These are phyloP conservation scores for Punica granatum DNA, from an alignment of 345 rosid species.

Conservation along the genomic window DNA sequence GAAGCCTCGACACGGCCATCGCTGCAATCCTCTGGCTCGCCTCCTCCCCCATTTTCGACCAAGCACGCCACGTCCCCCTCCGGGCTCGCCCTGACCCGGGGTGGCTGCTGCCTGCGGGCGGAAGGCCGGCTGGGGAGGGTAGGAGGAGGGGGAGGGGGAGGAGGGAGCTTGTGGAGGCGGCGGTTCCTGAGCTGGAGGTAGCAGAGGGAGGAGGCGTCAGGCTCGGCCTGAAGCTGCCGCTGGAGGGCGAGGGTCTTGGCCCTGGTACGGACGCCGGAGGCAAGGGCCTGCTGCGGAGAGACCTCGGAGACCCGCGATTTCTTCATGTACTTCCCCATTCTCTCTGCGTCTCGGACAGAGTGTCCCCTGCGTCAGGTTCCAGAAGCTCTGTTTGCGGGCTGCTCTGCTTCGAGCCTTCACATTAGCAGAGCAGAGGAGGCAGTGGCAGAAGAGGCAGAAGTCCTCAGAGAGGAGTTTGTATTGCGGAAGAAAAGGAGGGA, in stretches of 20 bases:
- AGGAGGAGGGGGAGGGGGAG: not conserved
- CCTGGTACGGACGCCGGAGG: slow-evolving; percentile 40
- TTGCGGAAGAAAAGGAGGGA: not conserved
- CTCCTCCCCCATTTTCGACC: not conserved
- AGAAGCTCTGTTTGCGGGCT: not conserved
- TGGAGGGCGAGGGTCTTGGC: slow-evolving; percentile 58
- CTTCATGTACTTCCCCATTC: slow-evolving; percentile 65
- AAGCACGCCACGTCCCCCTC: not conserved
- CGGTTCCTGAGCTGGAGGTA: slow-evolving; percentile 71
- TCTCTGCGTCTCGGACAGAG: not conserved
- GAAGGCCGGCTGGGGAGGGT: not conserved
- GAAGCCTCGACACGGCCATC: not conserved
- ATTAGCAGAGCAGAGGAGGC: not conserved
- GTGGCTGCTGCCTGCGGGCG: not conserved
- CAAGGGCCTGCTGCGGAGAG: slow-evolving; percentile 17
- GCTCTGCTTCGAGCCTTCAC: not conserved
- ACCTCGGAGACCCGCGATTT: slow-evolving; percentile 38
- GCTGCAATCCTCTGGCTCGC: not conserved
- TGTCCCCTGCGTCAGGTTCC: not conserved
- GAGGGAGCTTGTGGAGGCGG: slow-evolving; percentile 43
- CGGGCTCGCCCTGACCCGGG: not conserved
- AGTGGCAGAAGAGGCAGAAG: not conserved
- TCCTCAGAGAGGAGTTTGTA: not conserved
- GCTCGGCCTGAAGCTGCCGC: slow-evolving; percentile 25
- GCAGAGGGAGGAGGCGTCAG: slow-evolving; percentile 29